A percentile compares a stretch with the other conserved stretches of the same genome.
Conservation (phyloP, 495 filamentous ascomycete genomes). For the Geopyxis carbonaria region DNA sequence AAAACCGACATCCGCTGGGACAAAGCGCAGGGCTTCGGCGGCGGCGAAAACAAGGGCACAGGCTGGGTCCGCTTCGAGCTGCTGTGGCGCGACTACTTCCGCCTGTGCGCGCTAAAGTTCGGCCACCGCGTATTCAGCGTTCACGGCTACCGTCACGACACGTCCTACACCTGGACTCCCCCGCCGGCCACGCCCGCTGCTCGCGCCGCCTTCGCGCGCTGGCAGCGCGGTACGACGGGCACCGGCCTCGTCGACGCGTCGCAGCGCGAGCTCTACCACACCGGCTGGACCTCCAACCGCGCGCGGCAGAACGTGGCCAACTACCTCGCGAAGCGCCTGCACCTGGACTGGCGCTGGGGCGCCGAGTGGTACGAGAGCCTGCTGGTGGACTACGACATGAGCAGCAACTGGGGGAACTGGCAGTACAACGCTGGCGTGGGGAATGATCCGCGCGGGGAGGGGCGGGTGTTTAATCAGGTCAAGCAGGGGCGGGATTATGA, state of each 20-base stretch:
- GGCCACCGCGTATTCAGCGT: slow-evolving; percentile 40
- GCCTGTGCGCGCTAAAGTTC: slow-evolving; percentile 49
- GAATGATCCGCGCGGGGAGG: slow-evolving; percentile 47
- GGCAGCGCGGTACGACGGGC: slow-evolving; percentile 45
- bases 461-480: slow-evolving; percentile 53
- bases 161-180: slow-evolving; percentile 21
- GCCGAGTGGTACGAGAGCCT: slow-evolving; percentile 62
- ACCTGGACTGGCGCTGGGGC: slow-evolving; percentile 59
- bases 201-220: slow-evolving; percentile 26
- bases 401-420: slow-evolving; percentile 63
- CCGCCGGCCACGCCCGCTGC: slow-evolving; percentile 9
- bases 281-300: slow-evolving; percentile 56
- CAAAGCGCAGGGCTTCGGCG: slow-evolving; percentile 38
- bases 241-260: slow-evolving; percentile 55
- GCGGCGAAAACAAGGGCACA: slow-evolving; percentile 53
- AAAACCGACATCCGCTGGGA: no score
- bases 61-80: slow-evolving; percentile 50
- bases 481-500: slow-evolving; percentile 59
- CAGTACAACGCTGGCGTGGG: slow-evolving; percentile 58
- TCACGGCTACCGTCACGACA: slow-evolving; percentile 39
- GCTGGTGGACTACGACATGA: slow-evolving; percentile 53
- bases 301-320: slow-evolving; percentile 54
- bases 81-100: slow-evolving; percentile 62
- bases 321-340: slow-evolving; percentile 51
- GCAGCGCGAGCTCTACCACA: slow-evolving; percentile 48